Evolutionary conservation across 148 eudicot species (phyloP), one percentile per base, ranked within the genome.

Genomic region (Amaranthus cruentus): DNA sequence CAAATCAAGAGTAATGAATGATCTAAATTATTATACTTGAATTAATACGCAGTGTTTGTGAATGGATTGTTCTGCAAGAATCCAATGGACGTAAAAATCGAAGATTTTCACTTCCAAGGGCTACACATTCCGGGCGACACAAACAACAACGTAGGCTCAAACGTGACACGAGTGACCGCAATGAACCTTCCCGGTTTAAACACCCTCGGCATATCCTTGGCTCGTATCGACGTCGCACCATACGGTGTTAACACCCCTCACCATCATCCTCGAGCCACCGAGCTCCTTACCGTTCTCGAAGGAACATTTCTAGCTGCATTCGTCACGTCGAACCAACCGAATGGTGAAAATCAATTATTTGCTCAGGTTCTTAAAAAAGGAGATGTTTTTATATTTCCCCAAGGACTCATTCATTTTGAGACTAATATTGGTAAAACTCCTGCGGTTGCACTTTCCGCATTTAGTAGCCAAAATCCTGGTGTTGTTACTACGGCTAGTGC

Each of bases 221-320:
- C 60, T 56, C 60, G 60, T 4, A 56, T 56, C 60, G 60, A 56
- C 60, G 60, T 56, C 2, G 60, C 60, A 4, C 60, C 60, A 56
- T 18, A 3, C 60, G 60, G 60, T 56, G 60, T 56, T 5, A 56
- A 56, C 60, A 56, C 60, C 10, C 60, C 60, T 13, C 60, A 56
- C 60, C 60, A 56, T 18, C 60, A 56, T 18, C 60, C 60, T 6
- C 60, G 60, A 56, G 60, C 60, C 60, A 56, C 60, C 60, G 60
- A 56, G 60, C n/a, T 56, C 12, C 12, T 56, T 12, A 56, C 60
- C 7, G 60, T 56, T 9, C 7, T 56, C 60, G n/a, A 56, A 18
- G 60, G 60, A 56, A 56, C 60, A 13, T 18, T 56, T 18, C n/a
- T 10, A 4, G 60, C 60, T 5, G 60, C n/a, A 4, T 56, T 56